Percentiles rank a stretch among this genome's conserved stretches.
Conservation (phyloP, 2,329 filamentous ascomycete species). For the Sporothrix protearum region DNA sequence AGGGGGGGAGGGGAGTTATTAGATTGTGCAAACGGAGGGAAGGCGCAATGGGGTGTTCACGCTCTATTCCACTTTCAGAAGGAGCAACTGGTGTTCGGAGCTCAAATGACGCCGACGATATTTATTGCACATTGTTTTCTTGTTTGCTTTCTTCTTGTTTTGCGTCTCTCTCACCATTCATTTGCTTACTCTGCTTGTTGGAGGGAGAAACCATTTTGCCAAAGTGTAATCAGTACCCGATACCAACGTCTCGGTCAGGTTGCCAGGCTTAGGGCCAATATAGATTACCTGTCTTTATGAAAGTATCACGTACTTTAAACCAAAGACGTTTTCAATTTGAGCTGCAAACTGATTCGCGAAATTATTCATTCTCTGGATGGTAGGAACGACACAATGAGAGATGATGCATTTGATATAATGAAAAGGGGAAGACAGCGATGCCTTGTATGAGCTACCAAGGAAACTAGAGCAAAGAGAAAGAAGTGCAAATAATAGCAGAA, state of each 20-base stretch:
- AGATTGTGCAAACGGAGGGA: background rate
- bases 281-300: background rate
- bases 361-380: background rate
- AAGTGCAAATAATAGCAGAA: background rate
- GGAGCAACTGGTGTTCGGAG: conserved; percentile 1
- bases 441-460: background rate
- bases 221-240: conserved; percentile 8
- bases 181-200: background rate
- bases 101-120: background rate
- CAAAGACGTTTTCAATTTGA: background rate
- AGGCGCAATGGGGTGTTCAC: background rate
- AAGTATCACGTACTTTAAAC: background rate
- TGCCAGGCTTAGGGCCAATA: background rate
- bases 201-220: background rate
- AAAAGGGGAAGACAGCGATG: background rate
- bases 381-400: background rate
- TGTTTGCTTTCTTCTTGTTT: background rate
- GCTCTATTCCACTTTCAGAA: background rate
- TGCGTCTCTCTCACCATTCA: background rate
- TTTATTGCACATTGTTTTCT: background rate
- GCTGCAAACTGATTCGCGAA: background rate
- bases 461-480: background rate
- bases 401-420: background rate
- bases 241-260: background rate
- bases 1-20: background rate